Conservation (phyloP, 73 alveolate genomes). For the Paramecium octaurelia region DNA sequence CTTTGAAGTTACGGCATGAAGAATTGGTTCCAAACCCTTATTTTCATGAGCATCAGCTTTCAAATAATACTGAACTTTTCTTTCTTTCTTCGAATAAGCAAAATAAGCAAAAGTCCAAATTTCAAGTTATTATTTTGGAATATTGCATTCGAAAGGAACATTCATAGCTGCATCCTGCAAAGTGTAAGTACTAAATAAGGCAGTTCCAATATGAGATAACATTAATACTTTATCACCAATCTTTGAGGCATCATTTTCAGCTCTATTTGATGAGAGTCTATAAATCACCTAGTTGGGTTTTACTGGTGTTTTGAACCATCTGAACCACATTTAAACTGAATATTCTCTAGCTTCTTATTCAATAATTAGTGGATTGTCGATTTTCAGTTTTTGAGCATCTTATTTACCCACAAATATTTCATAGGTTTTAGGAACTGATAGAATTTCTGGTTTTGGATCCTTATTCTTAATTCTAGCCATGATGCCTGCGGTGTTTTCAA, state of each 20-base stretch:
- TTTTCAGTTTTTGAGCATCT: constrained; percentile 2
- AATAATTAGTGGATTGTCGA: not conserved
- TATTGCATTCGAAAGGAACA: constrained; percentile 9
- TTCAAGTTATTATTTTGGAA: not conserved
- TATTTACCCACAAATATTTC: constrained; percentile 11
- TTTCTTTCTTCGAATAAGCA: not conserved
- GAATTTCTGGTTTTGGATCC: constrained; percentile 16
- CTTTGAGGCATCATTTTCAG: not conserved
- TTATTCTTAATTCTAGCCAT: constrained; percentile 37
- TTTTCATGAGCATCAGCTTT: not conserved
- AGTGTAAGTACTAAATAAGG: not conserved
- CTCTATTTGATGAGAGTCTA: not conserved
- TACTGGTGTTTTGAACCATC: constrained; percentile 21
- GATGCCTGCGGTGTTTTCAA: constrained; percentile 11
- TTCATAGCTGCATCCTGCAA: not conserved
- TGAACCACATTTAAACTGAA: not conserved
- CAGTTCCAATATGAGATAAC: not conserved
- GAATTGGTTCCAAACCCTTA: not conserved
- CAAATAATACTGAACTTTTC: constrained; percentile 4
- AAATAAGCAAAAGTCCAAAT: constrained; percentile 36
- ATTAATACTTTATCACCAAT: not conserved
- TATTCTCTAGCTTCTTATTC: constrained; percentile 23
- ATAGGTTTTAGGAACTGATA: not conserved
- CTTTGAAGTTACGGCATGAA: not conserved
- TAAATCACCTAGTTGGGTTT: not conserved